Conservation (phyloP, 192 early-diverging fungal species). For the Coemansia sp. region DNA sequence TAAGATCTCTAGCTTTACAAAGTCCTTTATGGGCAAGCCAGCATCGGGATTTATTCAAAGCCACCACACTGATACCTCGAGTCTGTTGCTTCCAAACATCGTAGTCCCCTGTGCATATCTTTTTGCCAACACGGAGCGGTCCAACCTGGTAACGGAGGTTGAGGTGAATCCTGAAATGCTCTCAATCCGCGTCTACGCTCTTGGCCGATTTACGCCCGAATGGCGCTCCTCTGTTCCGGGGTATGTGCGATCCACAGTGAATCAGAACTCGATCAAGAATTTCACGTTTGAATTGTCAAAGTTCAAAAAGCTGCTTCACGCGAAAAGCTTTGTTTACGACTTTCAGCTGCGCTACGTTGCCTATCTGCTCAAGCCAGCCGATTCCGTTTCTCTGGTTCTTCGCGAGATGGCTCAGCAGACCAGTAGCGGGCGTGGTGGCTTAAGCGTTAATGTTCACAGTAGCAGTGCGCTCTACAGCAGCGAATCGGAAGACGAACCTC, state of each 20-base stretch:
- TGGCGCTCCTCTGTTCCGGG: constrained; percentile 54
- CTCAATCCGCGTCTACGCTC: constrained; percentile 49
- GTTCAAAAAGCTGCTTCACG: constrained; percentile 56
- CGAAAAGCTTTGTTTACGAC: constrained; percentile 56
- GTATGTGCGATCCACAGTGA: constrained; percentile 45
- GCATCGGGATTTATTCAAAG: background rate
- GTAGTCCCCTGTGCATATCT: constrained; percentile 44
- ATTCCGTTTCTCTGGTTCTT: background rate
- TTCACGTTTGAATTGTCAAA: constrained; percentile 54
- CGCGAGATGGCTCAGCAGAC: background rate
- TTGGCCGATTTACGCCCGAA: constrained; percentile 48
- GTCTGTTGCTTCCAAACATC: constrained; percentile 30
- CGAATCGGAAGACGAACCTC: constrained; percentile 26
- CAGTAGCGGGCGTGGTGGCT: background rate
- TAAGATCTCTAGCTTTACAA: constrained; percentile 26
- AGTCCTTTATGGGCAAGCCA: constrained; percentile 20
- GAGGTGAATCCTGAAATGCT: constrained; percentile 46
- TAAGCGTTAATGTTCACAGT: background rate
- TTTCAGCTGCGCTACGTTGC: constrained; percentile 57
- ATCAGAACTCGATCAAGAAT: constrained; percentile 44
- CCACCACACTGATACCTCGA: constrained; percentile 1
- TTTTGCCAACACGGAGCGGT: constrained; percentile 51
- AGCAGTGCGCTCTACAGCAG: constrained; percentile 26
- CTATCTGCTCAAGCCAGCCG: constrained; percentile 27
- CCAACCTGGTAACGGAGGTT: constrained; percentile 48